These are phyloP conservation scores for Neckera pumila DNA, from an alignment of 225 moss, liverwort and hornwort species.

Conservation along the genomic window DNA sequence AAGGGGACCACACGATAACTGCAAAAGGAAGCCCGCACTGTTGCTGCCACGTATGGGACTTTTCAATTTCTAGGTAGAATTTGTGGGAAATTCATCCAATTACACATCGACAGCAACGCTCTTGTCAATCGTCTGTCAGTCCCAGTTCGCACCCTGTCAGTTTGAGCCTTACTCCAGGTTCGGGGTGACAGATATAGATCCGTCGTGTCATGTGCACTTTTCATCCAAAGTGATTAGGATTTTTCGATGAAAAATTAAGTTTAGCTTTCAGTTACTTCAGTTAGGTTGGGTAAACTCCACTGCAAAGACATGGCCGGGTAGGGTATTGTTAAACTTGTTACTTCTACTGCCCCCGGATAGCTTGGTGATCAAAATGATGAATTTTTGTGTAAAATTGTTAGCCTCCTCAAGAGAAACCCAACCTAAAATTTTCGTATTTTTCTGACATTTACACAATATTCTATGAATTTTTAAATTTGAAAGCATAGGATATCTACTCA, in stretches of 20 bases:
- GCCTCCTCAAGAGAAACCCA: rapidly evolving
- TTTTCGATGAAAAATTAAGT: no score
- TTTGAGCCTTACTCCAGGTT: neutral
- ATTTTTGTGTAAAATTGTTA: neutral
- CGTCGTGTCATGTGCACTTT: neutral
- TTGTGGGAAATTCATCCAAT: neutral
- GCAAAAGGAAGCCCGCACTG: neutral
- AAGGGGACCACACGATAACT: neutral
- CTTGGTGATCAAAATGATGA: neutral
- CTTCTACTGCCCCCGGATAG: no score
- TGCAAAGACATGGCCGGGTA: no score
- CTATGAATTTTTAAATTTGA: neutral
- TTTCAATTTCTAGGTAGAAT: neutral
- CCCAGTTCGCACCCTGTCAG: neutral
- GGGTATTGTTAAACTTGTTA: no score
- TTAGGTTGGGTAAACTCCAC: neutral
- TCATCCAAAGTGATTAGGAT: neutral
- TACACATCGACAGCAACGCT: neutral
- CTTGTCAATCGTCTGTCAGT: neutral
- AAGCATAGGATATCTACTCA: rapidly evolving
- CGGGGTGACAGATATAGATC: neutral
- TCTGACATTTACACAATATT: rapidly evolving
- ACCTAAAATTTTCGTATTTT: neutral
- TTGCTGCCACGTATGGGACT: neutral
- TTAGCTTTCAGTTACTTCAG: no score